Percentiles rank a stretch among this genome's conserved stretches.
These are phyloP conservation scores for Avicennia marina DNA, from an alignment of 257 asterid genomes.

Conservation along the genomic window DNA sequence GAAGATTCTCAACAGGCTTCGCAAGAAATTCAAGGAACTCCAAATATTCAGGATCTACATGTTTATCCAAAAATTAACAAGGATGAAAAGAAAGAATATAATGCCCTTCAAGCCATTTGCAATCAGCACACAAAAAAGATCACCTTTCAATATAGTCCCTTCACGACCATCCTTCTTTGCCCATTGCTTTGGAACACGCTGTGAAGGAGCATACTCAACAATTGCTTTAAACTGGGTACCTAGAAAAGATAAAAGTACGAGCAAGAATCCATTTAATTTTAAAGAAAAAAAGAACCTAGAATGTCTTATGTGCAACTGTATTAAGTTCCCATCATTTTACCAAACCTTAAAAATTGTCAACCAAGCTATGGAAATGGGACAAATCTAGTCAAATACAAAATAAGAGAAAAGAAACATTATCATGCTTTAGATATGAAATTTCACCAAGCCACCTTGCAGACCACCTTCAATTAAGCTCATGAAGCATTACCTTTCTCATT, in stretches of 20 bases:
- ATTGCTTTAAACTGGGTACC: constrained; percentile 85
- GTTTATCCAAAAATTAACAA: constrained; percentile 32
- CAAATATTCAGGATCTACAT: constrained; percentile 97
- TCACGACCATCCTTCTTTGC: constrained; percentile 96
- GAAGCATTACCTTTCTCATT: constrained; percentile 84
- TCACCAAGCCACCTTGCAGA: constrained; percentile 4
- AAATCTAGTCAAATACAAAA: constrained; percentile 10
- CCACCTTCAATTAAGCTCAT: constrained; percentile 14
- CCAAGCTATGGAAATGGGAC: neutral
- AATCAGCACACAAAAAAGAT: constrained; percentile 19
- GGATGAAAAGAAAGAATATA: constrained; percentile 18
- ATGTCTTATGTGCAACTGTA: no score
- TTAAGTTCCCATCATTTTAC: no score
- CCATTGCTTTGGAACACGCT: constrained; percentile 85
- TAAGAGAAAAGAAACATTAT: neutral
- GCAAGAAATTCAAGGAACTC: constrained; percentile 95
- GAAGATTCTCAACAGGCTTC: constrained; percentile 94
- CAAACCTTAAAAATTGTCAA: no score
- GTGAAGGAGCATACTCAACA: constrained; percentile 98
- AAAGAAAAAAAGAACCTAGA: neutral
- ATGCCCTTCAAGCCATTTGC: constrained; percentile 19
- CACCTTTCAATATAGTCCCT: constrained; percentile 89
- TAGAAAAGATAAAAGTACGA: constrained; percentile 25
- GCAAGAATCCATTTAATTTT: neutral
- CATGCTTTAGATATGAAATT: neutral